A percentile compares a stretch with the other conserved stretches of the same genome.
Conservation (phyloP, 495 filamentous ascomycete genomes). For the Bacidia gigantensis region DNA sequence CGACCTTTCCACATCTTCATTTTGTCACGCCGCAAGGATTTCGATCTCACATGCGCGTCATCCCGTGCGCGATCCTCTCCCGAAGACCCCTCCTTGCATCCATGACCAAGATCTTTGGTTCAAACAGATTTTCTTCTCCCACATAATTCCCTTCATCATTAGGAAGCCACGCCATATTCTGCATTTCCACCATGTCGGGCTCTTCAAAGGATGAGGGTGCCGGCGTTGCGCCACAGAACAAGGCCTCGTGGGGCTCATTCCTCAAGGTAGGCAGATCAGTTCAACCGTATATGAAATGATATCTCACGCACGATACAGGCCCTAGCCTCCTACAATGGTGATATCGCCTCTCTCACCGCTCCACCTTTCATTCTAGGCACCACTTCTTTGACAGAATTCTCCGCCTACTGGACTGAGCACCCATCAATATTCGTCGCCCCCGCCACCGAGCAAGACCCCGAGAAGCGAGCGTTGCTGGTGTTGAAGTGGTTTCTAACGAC, state of each 20-base stretch:
- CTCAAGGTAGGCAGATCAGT: slow-evolving; percentile 28
- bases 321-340: slow-evolving; percentile 91
- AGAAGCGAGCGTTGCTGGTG: slow-evolving; percentile 74
- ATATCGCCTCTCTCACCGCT: slow-evolving; percentile 84
- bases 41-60: not conserved
- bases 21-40: no score
- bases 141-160: not conserved
- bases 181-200: not conserved
- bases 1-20: no score
- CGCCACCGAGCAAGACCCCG: slow-evolving; percentile 62
- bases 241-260: slow-evolving; percentile 41
- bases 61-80: not conserved
- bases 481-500: slow-evolving; percentile 97
- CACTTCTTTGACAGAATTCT: slow-evolving; percentile 87
- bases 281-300: not conserved
- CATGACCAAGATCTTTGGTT: not conserved
- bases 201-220: slow-evolving; percentile 17
- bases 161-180: not conserved
- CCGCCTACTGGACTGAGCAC: slow-evolving; percentile 94
- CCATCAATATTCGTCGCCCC: slow-evolving; percentile 78
- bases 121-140: not conserved
- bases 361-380: slow-evolving; percentile 91
- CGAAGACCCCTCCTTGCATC: not conserved
- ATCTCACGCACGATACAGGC: slow-evolving; percentile 39
- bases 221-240: slow-evolving; percentile 18